Evolutionary conservation across 169 alveolate species (phyloP).

Genomic region (Miamiensis avidus): DNA sequence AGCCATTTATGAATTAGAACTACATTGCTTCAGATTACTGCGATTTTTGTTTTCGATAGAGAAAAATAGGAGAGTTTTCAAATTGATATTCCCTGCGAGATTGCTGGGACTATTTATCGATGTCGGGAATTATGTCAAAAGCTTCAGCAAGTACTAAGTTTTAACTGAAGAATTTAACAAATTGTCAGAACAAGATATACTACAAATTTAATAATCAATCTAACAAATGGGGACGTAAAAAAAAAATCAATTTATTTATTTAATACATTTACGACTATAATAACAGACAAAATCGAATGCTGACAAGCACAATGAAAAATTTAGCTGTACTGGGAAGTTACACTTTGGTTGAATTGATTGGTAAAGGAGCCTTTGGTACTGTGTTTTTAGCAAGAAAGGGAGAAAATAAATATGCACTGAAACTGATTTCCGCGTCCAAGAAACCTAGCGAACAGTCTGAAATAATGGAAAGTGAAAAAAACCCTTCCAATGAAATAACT

Average conservation of each 20-base stretch:
- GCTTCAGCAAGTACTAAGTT: conserved; percentile 44
- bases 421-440: conserved; percentile 57
- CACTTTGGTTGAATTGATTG: conserved; percentile 61
- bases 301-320: conserved; percentile 24
- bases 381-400: conserved; percentile 75
- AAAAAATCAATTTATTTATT: conserved; percentile 9
- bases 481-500: conserved; percentile 27
- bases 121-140: conserved; percentile 71
- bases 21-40: conserved; percentile 59
- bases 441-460: conserved; percentile 8
- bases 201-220: conserved; percentile 27
- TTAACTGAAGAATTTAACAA: conserved; percentile 55
- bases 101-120: conserved; percentile 75
- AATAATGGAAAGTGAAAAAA: conserved; percentile 31
- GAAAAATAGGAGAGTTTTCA: conserved; percentile 70
- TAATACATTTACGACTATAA: not conserved
- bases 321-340: conserved; percentile 53
- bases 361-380: conserved; percentile 85
- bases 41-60: conserved; percentile 63
- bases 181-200: conserved; percentile 43
- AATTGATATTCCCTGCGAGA: conserved; percentile 71
- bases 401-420: conserved; percentile 71
- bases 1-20: conserved; percentile 58
- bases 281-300: too few species aligned
- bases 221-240: conserved; percentile 9